These are phyloP conservation scores for Blastobotrys arbuscula DNA, from an alignment of 1,139 yeast genomes.

Conservation along the genomic window DNA sequence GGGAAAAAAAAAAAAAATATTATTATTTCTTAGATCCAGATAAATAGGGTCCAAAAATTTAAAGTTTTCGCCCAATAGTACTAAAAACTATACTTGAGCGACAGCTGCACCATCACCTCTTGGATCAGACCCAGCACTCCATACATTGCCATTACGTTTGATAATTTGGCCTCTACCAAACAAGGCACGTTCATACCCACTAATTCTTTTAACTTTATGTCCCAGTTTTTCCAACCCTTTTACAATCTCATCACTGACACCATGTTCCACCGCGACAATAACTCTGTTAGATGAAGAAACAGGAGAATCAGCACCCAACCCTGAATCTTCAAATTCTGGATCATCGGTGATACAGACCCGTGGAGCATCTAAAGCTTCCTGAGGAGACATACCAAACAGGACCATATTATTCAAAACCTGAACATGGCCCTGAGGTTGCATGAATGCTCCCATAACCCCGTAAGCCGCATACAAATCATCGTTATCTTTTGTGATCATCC, in stretches of 20 bases:
- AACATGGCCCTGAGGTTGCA: slow-evolving; percentile 83
- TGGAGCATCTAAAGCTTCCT: slow-evolving; percentile 72
- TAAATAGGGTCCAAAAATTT: too few relatives aligned
- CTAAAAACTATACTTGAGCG: slow-evolving; percentile 37
- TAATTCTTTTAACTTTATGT: slow-evolving; percentile 44
- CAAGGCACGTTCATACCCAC: slow-evolving; percentile 41
- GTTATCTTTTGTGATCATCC: slow-evolving; percentile 51
- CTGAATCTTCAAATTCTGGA: slow-evolving; percentile 43
- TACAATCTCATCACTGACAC: slow-evolving; percentile 43
- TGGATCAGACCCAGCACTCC: slow-evolving; percentile 69
- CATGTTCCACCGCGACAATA: slow-evolving; percentile 61
- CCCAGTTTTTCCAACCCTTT: slow-evolving; percentile 48
- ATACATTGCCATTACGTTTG: slow-evolving; percentile 35
- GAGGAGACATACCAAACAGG: slow-evolving; percentile 62
- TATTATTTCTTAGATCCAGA: too few relatives aligned
- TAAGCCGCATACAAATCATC: slow-evolving; percentile 57
- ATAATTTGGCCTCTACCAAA: slow-evolving; percentile 79
- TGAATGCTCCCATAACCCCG: slow-evolving; percentile 88
- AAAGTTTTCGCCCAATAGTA: too few relatives aligned
- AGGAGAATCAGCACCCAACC: slow-evolving; percentile 65
- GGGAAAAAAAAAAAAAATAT: too few relatives aligned
- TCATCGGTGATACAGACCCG: slow-evolving; percentile 58
- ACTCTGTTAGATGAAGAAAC: slow-evolving; percentile 49
- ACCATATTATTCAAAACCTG: slow-evolving; percentile 67
- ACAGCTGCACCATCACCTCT: slow-evolving; percentile 80